Base-by-base conservation (phyloP, 306 rosid species). In the Spatholobus suberectus region DNA sequence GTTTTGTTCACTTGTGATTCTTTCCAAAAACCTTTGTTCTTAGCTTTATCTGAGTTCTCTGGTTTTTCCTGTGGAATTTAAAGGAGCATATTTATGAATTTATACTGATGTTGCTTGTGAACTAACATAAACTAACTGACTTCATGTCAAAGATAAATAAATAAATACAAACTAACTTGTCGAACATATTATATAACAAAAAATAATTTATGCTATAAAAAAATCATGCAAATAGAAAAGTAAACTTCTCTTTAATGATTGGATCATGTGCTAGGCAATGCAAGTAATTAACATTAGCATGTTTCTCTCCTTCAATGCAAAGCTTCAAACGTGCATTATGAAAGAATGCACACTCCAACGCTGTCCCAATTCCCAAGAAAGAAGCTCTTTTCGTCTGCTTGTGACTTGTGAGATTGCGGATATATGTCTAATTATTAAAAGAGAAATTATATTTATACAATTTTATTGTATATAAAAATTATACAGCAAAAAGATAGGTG, bases 221-320 rank as follows among this genome's bases (percentile, higher is more conserved):
- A 1, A 27, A 57, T 55, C 75, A 54, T 76, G 85, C 44, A 34
- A 13, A 74, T 79, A 23, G 5, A 57, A 26, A 66, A 76, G 58
- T 37, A 15, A 52, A 75, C 35, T n/a, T 44, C 51, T 14, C 68
- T 20, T 67, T 46, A 76, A 86, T 85, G 90, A 84, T 88, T 76
- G 77, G 83, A 81, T 77, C 87, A 90, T 81, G 86, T 87, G 90
- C 40, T 58, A n/a, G 46, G 9, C 51, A 81, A 37, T 67, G 47
- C 62, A 20, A 70, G 24, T 18, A 26, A 81, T 59, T 67, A 10
- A 29, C 20, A 41, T 75, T 37, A 23, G 5, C 82, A 57, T 46
- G 34, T 23, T 69, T 72, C 67, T 21, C 68, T 17, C 52, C 8
- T 46, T 81, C 18, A 23, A 41, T 51, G 6, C 20, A 35, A 24